Conservation (phyloP, 176 grass and related monocot genomes). For the Echinochloa phyllopogon region DNA sequence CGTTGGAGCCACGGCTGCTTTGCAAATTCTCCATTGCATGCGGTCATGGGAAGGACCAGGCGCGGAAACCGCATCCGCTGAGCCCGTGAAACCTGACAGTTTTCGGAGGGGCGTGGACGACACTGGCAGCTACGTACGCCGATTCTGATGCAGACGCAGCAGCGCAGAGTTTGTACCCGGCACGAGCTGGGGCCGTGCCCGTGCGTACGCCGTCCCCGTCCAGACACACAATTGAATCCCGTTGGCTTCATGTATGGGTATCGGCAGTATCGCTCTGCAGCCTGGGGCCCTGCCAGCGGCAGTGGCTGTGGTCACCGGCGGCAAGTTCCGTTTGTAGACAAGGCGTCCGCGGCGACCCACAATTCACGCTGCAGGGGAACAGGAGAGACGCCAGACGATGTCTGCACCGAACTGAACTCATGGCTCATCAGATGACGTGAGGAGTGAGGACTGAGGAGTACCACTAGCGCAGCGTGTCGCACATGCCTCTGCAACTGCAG, state of each 20-base stretch:
- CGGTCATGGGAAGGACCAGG: slow-evolving; percentile 1
- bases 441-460: not conserved
- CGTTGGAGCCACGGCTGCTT: slow-evolving; percentile 1
- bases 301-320: not conserved
- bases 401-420: not conserved
- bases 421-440: not conserved
- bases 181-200: slow-evolving; percentile 6
- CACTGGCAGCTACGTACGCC: not conserved
- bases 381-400: not conserved
- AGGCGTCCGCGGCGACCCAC: not conserved
- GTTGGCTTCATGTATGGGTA: not conserved
- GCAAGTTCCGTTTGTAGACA: not conserved
- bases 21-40: not conserved
- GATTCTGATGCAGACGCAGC: slow-evolving; percentile 14
- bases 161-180: slow-evolving; percentile 38
- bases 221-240: slow-evolving; percentile 18
- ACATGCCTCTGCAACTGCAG: not conserved
- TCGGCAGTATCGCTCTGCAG: not conserved
- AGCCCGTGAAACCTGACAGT: slow-evolving; percentile 12
- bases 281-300: slow-evolving; percentile 14
- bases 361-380: not conserved
- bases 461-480: not conserved
- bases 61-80: not conserved
- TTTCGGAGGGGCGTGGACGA: not conserved
- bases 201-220: not conserved